Conservation (phyloP, 1,139 yeast species). For the Saccharomyces pastorianus region DNA sequence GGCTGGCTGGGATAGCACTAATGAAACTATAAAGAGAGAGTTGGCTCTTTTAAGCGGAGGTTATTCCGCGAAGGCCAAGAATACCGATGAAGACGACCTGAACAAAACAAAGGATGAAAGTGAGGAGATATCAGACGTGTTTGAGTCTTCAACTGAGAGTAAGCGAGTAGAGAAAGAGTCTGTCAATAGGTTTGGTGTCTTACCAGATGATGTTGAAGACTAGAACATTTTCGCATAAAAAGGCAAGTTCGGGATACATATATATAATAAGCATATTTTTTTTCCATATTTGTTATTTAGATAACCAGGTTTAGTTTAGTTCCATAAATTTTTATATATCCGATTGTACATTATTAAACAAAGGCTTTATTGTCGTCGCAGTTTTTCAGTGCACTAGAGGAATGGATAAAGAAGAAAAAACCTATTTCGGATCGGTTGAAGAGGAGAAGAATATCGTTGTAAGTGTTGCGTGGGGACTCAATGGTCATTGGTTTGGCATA, state of each 20-base stretch:
- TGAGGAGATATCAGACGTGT: slow-evolving; percentile 18
- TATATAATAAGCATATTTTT: background rate
- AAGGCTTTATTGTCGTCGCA: background rate
- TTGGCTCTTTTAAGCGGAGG: slow-evolving; percentile 14
- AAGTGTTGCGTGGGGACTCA: no score
- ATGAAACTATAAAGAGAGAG: slow-evolving; percentile 38
- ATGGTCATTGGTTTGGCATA: background rate
- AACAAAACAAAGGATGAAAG: slow-evolving; percentile 22
- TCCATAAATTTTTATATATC: background rate
- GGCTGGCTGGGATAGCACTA: slow-evolving; percentile 66
- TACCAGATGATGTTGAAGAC: slow-evolving; percentile 44
- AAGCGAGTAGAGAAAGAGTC: slow-evolving; percentile 12
- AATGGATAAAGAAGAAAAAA: background rate
- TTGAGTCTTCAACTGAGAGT: slow-evolving; percentile 13
- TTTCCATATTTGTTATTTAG: background rate
- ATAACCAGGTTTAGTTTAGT: background rate
- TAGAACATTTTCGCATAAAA: slow-evolving; percentile 14
- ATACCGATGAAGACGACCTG: slow-evolving; percentile 8
- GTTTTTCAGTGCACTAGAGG: no score
- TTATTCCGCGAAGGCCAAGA: slow-evolving; percentile 1
- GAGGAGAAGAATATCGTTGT: background rate
- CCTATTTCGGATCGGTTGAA: background rate
- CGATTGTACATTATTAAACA: background rate
- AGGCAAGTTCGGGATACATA: background rate
- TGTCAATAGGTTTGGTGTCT: slow-evolving; percentile 40